Base-by-base conservation (phyloP, 108 stramenopile species). In the Nitzschia sp. region DNA sequence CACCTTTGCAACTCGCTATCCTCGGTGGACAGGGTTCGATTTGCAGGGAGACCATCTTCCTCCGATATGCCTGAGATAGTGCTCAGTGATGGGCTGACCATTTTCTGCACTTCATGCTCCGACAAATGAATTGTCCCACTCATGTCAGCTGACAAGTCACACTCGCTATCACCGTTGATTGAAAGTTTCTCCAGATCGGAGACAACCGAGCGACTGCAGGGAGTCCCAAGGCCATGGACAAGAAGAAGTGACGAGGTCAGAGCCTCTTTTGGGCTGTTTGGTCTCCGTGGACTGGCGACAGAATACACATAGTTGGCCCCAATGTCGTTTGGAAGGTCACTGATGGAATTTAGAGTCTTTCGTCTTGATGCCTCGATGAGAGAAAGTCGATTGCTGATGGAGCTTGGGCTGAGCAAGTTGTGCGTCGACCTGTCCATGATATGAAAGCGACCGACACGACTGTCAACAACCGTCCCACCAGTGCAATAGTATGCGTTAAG, bases 361-460 rank as follows among this genome's bases (percentile, higher is more conserved):
- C 61, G 58, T 25, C 93, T 56, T 2, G 90, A 86, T 5, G 79
- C 70, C 50, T 90, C 81, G 50, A 94, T 90, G 27, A 94, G 71
- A 25, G 71, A 61, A 30, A 94, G 72, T 4, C 90, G 81, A 68
- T 85, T 88, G 58, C 78, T 75, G 5, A 91, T 85, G 3, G 89
- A 89, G 21, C 81, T 90, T 4, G 93, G 85, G 53, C 87, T 87
- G 53, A 92, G 41, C 17, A 91, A 62, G 8, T 79, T 57, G 78
- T 94, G 93, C 1, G 93, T 92, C 13, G 90, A 90, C 48, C 93
- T 54, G 74, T 94, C 93, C 89, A 94, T 83, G 29, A 94, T 88
- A 53, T 94, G 93, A 63, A 78, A 88, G n/a, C 66, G 77, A 34
- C 93, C 93, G 44, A 92, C 93, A 32, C 85, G 74, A 17, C 85